Base-by-base conservation (phyloP, 257 asterid genomes). In the Fraxinus anomala region DNA sequence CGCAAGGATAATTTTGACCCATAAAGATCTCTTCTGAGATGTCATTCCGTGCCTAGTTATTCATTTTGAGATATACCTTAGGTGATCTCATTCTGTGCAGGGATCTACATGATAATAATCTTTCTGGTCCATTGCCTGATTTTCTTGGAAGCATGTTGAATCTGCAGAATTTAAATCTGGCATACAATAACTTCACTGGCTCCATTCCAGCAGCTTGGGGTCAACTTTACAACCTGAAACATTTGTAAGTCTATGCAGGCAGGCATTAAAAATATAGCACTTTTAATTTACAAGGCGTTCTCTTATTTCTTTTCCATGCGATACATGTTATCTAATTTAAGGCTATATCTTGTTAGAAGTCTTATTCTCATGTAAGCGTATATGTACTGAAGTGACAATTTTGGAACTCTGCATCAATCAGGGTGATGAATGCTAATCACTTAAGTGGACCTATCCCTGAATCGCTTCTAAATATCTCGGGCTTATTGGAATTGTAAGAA, bases 161-260 rank as follows among this genome's bases (percentile, higher is more conserved):
- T 80, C 85, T 94, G 5, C 89, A 92, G 83, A 90, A 88, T 80
- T 83, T 94, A 87, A 88, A 92, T 78, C 86, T 94, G 72, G 94
- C 91, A 14, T 67, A 87, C 79, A 94, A 94, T 76, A 82, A 83
- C 65, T 91, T 94, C 77, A 89, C 54, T 47, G 97, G 98, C 77
- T 76, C 94, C 5, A 91, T 94, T 82, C 98, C 98, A 36, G 70
- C 81, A 14, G 82, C 92, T 17, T 94, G 96, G 98, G 92, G 90
- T 70, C 90, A 81, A 67, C 88, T 94, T 49, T 70, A 87, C 82
- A 82, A 87, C 76, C 89, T 94, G 70, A 94, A 92, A 77, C 84
- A 88, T 80, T 66, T 92, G 98, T 92, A 85, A 85, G 94, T 82
- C 34, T 17, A 26, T 39, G 2, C 8, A 24, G 21, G 14, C 65